phyloP scores from a whole-genome alignment of 2,329 filamentous ascomycete species.

The Myotisia sp. region DNA sequence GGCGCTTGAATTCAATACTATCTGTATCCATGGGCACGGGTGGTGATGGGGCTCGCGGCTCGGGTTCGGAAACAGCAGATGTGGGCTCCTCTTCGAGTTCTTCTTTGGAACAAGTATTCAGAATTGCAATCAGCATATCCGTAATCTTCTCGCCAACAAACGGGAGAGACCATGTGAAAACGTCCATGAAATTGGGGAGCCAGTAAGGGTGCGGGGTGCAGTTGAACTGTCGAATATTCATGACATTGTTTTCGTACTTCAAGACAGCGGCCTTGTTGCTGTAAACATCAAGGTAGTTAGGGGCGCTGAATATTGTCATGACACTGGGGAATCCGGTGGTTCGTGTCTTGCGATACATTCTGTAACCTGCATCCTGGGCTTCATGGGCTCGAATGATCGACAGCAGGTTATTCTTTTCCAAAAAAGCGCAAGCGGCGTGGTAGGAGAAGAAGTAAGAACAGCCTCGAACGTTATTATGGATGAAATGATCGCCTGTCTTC shows the following conservation, averaged over 20 bases:
- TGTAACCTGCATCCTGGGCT: slow-evolving; percentile 93
- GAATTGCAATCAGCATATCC: slow-evolving; percentile 96
- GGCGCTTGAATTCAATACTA: slow-evolving; percentile 82
- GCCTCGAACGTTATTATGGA: slow-evolving; percentile 95
- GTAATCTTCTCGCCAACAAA: slow-evolving; percentile 99
- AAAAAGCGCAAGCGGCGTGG: slow-evolving; percentile 86
- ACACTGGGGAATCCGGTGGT: slow-evolving; percentile 97
- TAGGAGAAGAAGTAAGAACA: slow-evolving; percentile 99
- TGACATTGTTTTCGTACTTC: slow-evolving; percentile 99
- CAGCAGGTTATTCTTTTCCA: slow-evolving; percentile 96
- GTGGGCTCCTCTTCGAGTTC: slow-evolving; percentile 83
- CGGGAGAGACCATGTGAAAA: slow-evolving; percentile 98
- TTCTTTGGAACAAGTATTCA: slow-evolving; percentile 98
- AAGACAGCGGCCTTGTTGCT: slow-evolving; percentile 99
- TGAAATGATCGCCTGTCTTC: slow-evolving; percentile 92
- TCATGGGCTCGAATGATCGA: slow-evolving; percentile 97
- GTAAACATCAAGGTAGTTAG: slow-evolving; percentile 97
- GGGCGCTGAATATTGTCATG: slow-evolving; percentile 99
- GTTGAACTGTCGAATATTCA: slow-evolving; percentile 99
- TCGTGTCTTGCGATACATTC: slow-evolving; percentile 97
- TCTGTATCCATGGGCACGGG: slow-evolving; percentile 52
- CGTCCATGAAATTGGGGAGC: slow-evolving; percentile 99
- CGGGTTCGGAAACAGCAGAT: slow-evolving; percentile 54
- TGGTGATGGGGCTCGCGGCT: slow-evolving; percentile 57
- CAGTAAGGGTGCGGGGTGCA: slow-evolving; percentile 98